Evolutionary conservation across 345 rosid genomes (phyloP).

Genomic region (Physaria fendleri): DNA sequence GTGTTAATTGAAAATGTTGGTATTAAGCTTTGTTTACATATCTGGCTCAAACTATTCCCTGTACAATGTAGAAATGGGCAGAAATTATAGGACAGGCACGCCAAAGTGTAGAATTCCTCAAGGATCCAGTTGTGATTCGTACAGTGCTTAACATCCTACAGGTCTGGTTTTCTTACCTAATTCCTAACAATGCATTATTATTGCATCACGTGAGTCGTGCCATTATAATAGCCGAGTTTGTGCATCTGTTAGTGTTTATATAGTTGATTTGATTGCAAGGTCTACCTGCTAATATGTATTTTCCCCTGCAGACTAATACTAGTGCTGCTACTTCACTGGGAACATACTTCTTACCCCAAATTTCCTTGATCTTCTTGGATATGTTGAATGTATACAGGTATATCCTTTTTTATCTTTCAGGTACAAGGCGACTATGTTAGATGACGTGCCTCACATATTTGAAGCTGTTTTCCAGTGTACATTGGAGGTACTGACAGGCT

Average conservation of each 20-base stretch:
- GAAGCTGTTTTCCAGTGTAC: conserved; percentile 99
- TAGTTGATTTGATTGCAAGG: not conserved
- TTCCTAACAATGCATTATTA: not conserved
- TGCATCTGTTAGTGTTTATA: conserved; percentile 13
- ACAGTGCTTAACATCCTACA: too few species aligned
- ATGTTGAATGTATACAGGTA: conserved; percentile 99
- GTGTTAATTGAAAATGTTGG: not conserved
- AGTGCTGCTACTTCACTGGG: conserved; percentile 95
- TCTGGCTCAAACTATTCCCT: conserved; percentile 4
- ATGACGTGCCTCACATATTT: conserved; percentile 93
- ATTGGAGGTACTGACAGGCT: conserved; percentile 55
- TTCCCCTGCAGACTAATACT: conserved; percentile 83
- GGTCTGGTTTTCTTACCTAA: conserved; percentile 37
- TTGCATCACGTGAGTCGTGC: not conserved
- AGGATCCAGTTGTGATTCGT: too few species aligned
- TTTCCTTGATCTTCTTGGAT: conserved; percentile 87
- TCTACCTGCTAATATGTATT: not conserved
- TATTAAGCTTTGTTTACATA: not conserved
- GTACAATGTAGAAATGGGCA: conserved; percentile 78
- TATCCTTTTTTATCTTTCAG: conserved; percentile 33
- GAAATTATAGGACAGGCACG: conserved; percentile 95
- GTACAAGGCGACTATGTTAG: conserved; percentile 91
- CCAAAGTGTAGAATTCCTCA: conserved; percentile 81
- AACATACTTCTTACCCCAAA: conserved; percentile 80
- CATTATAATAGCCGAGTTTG: not conserved